Evolutionary conservation across 139 green algal species (phyloP).

Genomic region (Limnomonas spitsbergensis): DNA sequence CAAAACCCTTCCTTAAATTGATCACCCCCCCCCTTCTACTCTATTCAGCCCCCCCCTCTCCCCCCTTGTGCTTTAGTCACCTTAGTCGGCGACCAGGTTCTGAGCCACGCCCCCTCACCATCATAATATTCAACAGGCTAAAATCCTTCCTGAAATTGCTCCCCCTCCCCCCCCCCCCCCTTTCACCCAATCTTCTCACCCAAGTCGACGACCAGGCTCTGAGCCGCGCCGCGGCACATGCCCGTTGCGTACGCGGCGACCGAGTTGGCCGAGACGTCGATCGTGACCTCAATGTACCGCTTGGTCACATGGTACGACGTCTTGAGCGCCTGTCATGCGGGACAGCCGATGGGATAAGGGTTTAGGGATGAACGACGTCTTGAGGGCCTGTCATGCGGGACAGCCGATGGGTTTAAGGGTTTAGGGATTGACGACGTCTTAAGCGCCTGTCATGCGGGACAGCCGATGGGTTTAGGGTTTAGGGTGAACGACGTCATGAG

Average conservation of each 20-base stretch:
- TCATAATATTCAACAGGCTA: background rate
- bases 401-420: too few species aligned
- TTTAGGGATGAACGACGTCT: too few species aligned
- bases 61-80: background rate
- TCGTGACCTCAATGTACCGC: conserved; percentile 52
- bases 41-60: background rate
- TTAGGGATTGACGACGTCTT: conserved; percentile 57
- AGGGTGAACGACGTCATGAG: too few species aligned
- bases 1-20: background rate
- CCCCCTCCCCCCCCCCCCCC: conserved; percentile 5
- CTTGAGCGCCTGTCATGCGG: conserved; percentile 36
- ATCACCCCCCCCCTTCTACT: background rate
- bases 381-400: too few species aligned
- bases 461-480: too few species aligned
- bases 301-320: conserved; percentile 54
- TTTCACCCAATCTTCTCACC: conserved; percentile 29
- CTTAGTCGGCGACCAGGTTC: background rate
- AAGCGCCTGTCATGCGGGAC: conserved; percentile 28
- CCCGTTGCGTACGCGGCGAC: conserved; percentile 46
- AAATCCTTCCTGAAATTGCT: too few species aligned
- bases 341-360: too few species aligned
- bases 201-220: conserved; percentile 60
- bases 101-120: background rate
- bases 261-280: conserved; percentile 52
- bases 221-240: conserved; percentile 55